These are phyloP conservation scores for Vicia villosa DNA, from an alignment of 306 rosid species.

Conservation along the genomic window DNA sequence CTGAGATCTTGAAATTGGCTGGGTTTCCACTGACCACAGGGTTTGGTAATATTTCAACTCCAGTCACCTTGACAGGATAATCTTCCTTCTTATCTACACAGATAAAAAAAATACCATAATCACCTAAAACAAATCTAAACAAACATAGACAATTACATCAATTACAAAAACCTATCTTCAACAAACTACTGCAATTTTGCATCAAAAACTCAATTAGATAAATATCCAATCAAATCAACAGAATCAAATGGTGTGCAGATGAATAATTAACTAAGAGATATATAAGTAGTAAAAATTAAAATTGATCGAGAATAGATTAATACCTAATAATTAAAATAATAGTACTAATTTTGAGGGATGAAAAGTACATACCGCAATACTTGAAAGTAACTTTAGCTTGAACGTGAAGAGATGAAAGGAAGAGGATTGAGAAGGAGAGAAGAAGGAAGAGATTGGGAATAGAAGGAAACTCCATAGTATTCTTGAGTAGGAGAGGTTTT, in stretches of 20 bases:
- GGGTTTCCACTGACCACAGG: constrained; percentile 73
- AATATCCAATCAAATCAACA: neutral
- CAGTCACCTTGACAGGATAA: constrained; percentile 73
- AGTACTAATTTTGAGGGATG: constrained; percentile 10
- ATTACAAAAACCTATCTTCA: neutral
- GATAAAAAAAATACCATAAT: neutral
- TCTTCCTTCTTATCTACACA: constrained; percentile 56
- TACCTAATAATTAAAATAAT: too few species aligned
- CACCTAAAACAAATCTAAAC: constrained; percentile 20
- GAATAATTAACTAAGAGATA: too few species aligned
- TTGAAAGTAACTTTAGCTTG: constrained; percentile 54
- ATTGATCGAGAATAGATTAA: neutral
- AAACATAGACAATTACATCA: constrained; percentile 4
- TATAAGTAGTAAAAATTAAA: too few species aligned
- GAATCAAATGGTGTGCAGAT: neutral
- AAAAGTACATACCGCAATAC: constrained; percentile 68
- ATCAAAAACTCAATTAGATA: neutral
- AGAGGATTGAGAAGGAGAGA: constrained; percentile 42
- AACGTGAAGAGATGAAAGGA: constrained; percentile 41
- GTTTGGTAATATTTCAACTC: constrained; percentile 57
- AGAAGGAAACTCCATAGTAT: constrained; percentile 47
- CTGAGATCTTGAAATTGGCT: constrained; percentile 74
- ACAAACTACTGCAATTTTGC: neutral
- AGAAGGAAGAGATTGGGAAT: constrained; percentile 43
- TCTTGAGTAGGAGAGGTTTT: neutral